phyloP scores from a whole-genome alignment of 352 stramenopile species.

The Phytophthora quininea region DNA sequence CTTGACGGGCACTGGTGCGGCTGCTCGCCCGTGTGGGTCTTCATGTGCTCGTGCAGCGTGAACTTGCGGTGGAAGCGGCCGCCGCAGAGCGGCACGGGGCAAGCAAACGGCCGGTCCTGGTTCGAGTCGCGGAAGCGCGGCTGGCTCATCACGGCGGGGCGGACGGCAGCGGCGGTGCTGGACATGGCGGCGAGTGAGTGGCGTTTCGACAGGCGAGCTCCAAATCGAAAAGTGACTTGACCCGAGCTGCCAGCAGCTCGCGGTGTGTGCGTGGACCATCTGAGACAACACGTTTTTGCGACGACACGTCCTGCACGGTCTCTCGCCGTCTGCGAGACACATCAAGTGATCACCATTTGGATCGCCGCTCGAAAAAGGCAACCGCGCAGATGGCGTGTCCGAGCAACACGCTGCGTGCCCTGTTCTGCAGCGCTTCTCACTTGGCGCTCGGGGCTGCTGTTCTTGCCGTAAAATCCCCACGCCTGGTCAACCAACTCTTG shows the following conservation, averaged over 20 bases:
- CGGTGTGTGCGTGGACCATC: conserved; percentile 2
- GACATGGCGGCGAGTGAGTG: conserved; percentile 17
- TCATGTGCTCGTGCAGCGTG: conserved; percentile 79
- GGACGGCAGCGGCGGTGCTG: conserved; percentile 13
- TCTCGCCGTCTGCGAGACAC: conserved; percentile 25
- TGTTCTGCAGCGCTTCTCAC: background rate
- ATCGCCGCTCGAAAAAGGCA: conserved; percentile 1
- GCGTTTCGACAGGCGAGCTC: conserved; percentile 30
- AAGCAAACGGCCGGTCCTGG: conserved; percentile 39
- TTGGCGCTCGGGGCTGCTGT: too few relatives aligned
- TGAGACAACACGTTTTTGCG: conserved; percentile 2
- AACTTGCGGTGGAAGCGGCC: conserved; percentile 78
- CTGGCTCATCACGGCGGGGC: conserved; percentile 12
- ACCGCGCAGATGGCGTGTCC: conserved; percentile 3
- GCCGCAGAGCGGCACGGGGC: conserved; percentile 40
- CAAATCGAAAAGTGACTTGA: conserved; percentile 44
- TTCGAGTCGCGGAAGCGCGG: conserved; percentile 30
- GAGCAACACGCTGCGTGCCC: background rate
- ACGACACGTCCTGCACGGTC: background rate
- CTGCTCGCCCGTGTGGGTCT: conserved; percentile 84
- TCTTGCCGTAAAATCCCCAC: too few relatives aligned
- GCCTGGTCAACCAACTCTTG: background rate
- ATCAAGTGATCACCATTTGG: conserved; percentile 25
- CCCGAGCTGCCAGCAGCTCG: conserved; percentile 3
- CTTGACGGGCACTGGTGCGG: conserved; percentile 62